phyloP scores from a whole-genome alignment of 371 early-diverging fungal species.

The Lichtheimia hyalospora region DNA sequence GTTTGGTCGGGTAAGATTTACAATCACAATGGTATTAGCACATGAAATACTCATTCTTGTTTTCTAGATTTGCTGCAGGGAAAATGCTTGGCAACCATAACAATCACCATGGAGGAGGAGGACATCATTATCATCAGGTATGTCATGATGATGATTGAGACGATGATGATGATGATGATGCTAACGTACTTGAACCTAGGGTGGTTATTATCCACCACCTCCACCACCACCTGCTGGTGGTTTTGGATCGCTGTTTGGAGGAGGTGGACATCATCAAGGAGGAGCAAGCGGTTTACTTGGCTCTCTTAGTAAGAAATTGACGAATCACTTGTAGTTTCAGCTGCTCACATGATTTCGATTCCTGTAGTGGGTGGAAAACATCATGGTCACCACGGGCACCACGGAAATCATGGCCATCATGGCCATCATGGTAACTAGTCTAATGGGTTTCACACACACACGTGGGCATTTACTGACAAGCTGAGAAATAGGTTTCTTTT shows the following conservation, averaged over 20 bases:
- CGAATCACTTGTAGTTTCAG: too few relatives aligned
- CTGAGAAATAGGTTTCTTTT: too few relatives aligned
- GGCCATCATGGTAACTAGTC: constrained; percentile 10
- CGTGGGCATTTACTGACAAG: too few relatives aligned
- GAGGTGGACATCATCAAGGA: constrained; percentile 7
- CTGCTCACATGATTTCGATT: neutral
- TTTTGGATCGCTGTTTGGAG: constrained; percentile 12
- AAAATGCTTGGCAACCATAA: constrained; percentile 13
- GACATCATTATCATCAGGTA: constrained; percentile 2
- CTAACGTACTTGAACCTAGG: too few relatives aligned
- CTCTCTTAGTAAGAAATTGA: too few relatives aligned
- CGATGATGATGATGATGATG: too few relatives aligned
- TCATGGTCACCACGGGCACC: neutral
- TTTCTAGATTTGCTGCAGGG: constrained; percentile 14
- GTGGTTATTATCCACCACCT: constrained; percentile 21
- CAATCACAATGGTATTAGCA: neutral
- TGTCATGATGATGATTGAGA: neutral
- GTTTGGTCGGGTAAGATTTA: constrained; percentile 20
- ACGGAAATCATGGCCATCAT: constrained; percentile 9
- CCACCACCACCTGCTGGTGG: constrained; percentile 11
- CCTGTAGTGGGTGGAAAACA: neutral
- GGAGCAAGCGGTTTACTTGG: neutral
- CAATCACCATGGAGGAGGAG: neutral
- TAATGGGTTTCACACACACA: too few relatives aligned
- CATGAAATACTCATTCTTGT: neutral